phyloP scores from a whole-genome alignment of 345 rosid genomes.

The Draba incana region DNA sequence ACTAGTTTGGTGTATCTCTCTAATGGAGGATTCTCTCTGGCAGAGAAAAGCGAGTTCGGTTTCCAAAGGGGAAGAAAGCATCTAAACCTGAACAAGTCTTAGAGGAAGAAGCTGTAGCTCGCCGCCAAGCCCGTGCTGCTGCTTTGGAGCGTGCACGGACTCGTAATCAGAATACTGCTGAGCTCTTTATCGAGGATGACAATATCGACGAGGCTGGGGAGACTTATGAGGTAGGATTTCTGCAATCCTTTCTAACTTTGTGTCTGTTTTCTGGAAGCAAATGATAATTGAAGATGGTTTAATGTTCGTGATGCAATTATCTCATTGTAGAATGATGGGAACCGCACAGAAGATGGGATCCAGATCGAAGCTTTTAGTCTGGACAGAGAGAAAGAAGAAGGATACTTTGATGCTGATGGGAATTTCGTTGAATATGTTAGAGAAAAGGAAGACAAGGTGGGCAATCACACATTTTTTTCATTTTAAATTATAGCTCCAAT shows the following conservation, averaged over 20 bases:
- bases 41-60: slow-evolving; percentile 84
- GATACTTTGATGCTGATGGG: slow-evolving; percentile 88
- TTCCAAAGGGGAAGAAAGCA: slow-evolving; percentile 88
- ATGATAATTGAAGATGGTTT: slow-evolving; percentile 15
- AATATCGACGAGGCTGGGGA: slow-evolving; percentile 61
- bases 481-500: background rate
- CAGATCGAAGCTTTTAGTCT: slow-evolving; percentile 94
- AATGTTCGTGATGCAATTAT: slow-evolving; percentile 36
- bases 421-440: slow-evolving; percentile 87
- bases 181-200: slow-evolving; percentile 57
- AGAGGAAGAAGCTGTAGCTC: slow-evolving; percentile 47
- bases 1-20: slow-evolving; percentile 30
- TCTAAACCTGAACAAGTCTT: slow-evolving; percentile 56
- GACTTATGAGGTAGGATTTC: slow-evolving; percentile 61
- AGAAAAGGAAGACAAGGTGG: slow-evolving; percentile 81
- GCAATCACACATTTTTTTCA: slow-evolving; percentile 12
- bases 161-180: slow-evolving; percentile 60
- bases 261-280: background rate
- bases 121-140: slow-evolving; percentile 58
- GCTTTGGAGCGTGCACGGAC: slow-evolving; percentile 78
- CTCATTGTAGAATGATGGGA: slow-evolving; percentile 68
- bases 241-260: background rate
- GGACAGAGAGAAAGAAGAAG: slow-evolving; percentile 91
- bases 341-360: slow-evolving; percentile 84
- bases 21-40: slow-evolving; percentile 40